phyloP scores from a whole-genome alignment of 768 basidiomycete genomes.

The Tricholomella constricta region DNA sequence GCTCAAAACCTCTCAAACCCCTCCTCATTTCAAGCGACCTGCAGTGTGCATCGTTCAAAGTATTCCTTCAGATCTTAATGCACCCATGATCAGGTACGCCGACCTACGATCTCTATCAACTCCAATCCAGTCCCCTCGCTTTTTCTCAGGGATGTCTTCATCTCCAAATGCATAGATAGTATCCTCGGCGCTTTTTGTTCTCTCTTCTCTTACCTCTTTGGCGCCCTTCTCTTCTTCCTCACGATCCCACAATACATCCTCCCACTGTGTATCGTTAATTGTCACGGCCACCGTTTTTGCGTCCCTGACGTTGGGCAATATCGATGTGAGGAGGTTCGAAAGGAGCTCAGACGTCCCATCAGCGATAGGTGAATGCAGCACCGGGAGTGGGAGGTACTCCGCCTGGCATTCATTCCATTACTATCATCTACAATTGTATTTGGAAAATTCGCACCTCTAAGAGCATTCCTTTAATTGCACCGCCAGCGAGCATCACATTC shows the following conservation, averaged over 20 bases:
- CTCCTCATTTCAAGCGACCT: too few species aligned
- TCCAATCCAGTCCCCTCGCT: slow-evolving; percentile 73
- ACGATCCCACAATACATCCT: slow-evolving; percentile 76
- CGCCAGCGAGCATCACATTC: slow-evolving; percentile 75
- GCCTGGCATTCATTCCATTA: slow-evolving; percentile 52
- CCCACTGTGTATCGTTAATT: slow-evolving; percentile 77
- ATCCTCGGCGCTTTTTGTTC: slow-evolving; percentile 41
- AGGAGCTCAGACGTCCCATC: slow-evolving; percentile 75
- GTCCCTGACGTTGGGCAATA: slow-evolving; percentile 72
- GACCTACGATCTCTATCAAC: slow-evolving; percentile 79
- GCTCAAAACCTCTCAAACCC: too few species aligned
- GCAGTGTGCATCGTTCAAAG: slow-evolving; percentile 31
- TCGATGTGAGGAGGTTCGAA: slow-evolving; percentile 72
- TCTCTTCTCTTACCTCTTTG: slow-evolving; percentile 24
- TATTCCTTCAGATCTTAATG: slow-evolving; percentile 71
- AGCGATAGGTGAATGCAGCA: slow-evolving; percentile 59
- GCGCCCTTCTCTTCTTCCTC: slow-evolving; percentile 55
- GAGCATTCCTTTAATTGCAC: slow-evolving; percentile 80
- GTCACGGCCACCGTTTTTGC: slow-evolving; percentile 79
- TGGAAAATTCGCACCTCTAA: slow-evolving; percentile 57
- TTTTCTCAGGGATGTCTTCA: slow-evolving; percentile 49
- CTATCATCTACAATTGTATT: background rate
- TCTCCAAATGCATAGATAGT: slow-evolving; percentile 66
- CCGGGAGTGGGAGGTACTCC: slow-evolving; percentile 79
- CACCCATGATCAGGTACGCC: slow-evolving; percentile 78